A percentile compares a stretch with the other conserved stretches of the same genome.
These are phyloP conservation scores for Eremothecium coryli DNA, from an alignment of 1,139 yeast genomes.

Conservation along the genomic window DNA sequence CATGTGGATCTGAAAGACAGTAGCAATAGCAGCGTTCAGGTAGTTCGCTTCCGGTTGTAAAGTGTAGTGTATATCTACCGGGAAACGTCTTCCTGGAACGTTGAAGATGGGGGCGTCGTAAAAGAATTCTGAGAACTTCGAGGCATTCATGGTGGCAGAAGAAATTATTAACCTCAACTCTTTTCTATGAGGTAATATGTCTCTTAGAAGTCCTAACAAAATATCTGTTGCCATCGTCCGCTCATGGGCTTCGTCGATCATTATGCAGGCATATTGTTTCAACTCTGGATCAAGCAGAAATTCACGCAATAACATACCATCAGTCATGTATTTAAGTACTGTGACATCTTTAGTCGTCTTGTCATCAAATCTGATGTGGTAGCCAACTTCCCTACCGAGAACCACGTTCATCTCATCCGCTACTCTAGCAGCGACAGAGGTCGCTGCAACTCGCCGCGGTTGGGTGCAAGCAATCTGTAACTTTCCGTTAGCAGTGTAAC, in stretches of 20 bases:
- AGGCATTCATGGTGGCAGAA: slow-evolving; percentile 90
- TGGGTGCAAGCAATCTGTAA: slow-evolving; percentile 60
- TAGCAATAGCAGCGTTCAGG: slow-evolving; percentile 77
- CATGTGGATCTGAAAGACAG: slow-evolving; percentile 71
- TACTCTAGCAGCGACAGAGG: slow-evolving; percentile 59
- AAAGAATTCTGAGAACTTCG: slow-evolving; percentile 72
- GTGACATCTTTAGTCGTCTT: slow-evolving; percentile 43
- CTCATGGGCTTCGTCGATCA: slow-evolving; percentile 97
- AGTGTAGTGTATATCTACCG: slow-evolving; percentile 82
- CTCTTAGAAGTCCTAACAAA: slow-evolving; percentile 72
- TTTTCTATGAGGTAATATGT: slow-evolving; percentile 47
- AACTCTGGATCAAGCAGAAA: slow-evolving; percentile 68
- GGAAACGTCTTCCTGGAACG: slow-evolving; percentile 83
- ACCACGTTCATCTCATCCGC: slow-evolving; percentile 54
- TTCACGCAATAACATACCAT: slow-evolving; percentile 86
- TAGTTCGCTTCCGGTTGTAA: slow-evolving; percentile 85
- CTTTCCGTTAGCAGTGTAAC: slow-evolving; percentile 46
- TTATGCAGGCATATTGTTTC: slow-evolving; percentile 61
- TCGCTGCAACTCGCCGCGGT: slow-evolving; percentile 68
- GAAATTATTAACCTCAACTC: slow-evolving; percentile 73
- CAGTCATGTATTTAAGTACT: slow-evolving; percentile 69
- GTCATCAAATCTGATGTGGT: slow-evolving; percentile 58
- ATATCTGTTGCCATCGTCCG: slow-evolving; percentile 89
- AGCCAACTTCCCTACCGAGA: slow-evolving; percentile 58
- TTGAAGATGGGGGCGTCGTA: slow-evolving; percentile 76